Base-by-base conservation (phyloP, 2,329 filamentous ascomycete genomes). In the Rhinocladiella mackenziei region DNA sequence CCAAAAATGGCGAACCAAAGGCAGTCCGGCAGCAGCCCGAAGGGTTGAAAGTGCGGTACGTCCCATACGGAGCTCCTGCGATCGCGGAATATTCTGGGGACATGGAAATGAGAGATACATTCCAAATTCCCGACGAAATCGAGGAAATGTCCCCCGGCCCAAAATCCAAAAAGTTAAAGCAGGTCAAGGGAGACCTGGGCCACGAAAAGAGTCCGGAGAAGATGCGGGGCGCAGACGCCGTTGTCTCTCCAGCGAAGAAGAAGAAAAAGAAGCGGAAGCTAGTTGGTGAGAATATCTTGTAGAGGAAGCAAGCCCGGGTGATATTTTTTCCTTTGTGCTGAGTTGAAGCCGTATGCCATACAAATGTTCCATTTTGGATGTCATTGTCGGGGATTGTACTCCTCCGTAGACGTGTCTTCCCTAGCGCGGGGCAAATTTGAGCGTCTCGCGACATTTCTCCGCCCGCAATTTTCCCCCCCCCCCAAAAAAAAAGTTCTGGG, bases 1-100 rank as follows among this genome's bases (percentile, higher is more conserved):
- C 48, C 3, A 20, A 38, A 18, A 39, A 28, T 7, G 50, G 60
- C 33, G 47, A 60, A 28, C 58, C 61, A 17, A 68, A 65, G 50
- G 62, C 63, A 2, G 55, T 62, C 23, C 60, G 62, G 25, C 58
- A 65, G 39, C 68, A 72, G 41, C 68, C 68, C 10, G 65, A 65
- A 33, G 53, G 48, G 45, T 42, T 72, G 48, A 68, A 64, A 51
- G 69, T 70, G 66, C 67, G 68, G 20, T 71, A 71, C 48, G 61
- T 60, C 6, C 68, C 69, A 14, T 62, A 68, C 26, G 69, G 69
- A 11, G 44, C 33, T 19, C n/a, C 33, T 39, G 20, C 43, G 19
- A 9, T 29, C 10, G 35, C 14, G n/a, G 31, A 28, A 20, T 13
- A 19, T 5, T 3, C n/a, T 26, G 19, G 30, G 29, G 45, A 48